phyloP scores from a whole-genome alignment of 768 basidiomycete genomes.

The Dioszegia hungarica region DNA sequence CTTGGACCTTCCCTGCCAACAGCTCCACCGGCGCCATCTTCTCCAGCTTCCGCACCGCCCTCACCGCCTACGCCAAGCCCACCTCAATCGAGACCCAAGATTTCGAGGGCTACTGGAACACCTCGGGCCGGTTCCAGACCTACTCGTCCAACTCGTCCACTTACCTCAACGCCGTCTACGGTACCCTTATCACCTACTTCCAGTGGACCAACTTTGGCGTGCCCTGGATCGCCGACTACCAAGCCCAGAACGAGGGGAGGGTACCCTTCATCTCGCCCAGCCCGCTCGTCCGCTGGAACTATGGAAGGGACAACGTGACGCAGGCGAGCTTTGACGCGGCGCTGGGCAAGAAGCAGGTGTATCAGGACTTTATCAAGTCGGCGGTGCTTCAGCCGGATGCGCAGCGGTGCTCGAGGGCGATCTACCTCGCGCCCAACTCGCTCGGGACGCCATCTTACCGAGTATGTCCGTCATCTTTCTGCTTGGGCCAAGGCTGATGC shows the following conservation, averaged over 20 bases:
- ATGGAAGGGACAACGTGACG: constrained; percentile 15
- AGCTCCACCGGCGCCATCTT: constrained; percentile 21
- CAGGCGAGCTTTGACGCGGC: constrained; percentile 17
- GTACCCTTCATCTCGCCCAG: constrained; percentile 29
- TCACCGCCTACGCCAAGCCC: constrained; percentile 22
- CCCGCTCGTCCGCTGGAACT: constrained; percentile 28
- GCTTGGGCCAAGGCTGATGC: neutral
- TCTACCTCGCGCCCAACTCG: constrained; percentile 20
- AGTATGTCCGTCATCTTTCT: constrained; percentile 7
- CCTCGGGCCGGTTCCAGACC: constrained; percentile 16
- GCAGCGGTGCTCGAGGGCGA: constrained; percentile 28
- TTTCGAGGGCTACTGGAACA: constrained; percentile 28
- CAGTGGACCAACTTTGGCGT: constrained; percentile 24
- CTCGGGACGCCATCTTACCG: constrained; percentile 20
- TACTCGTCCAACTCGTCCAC: constrained; percentile 5
- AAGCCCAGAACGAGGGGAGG: constrained; percentile 26
- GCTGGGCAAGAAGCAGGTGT: constrained; percentile 21
- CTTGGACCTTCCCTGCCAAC: constrained; percentile 23
- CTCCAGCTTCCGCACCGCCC: constrained; percentile 21
- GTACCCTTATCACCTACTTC: constrained; percentile 20
- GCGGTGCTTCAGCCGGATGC: constrained; percentile 18
- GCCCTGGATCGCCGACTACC: constrained; percentile 35
- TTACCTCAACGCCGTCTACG: constrained; percentile 17
- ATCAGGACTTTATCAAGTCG: constrained; percentile 24
- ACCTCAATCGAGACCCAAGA: constrained; percentile 15